phyloP scores from a whole-genome alignment of 805 yeast species.

The Ogataea methylovora region DNA sequence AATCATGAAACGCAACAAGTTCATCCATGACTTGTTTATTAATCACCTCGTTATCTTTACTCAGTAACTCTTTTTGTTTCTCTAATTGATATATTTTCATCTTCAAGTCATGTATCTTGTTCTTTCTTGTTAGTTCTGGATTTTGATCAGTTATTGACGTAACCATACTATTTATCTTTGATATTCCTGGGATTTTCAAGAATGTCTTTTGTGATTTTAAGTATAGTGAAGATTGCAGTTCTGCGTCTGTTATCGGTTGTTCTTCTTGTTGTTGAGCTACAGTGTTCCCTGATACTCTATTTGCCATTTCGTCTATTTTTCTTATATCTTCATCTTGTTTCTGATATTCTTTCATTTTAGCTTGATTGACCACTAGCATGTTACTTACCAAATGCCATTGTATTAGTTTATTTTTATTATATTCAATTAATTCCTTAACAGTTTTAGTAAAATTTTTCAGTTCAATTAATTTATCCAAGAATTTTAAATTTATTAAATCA shows the following conservation, averaged over 20 bases:
- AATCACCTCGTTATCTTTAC: constrained; percentile 17
- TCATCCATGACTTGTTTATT: constrained; percentile 16
- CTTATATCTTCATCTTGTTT: constrained; percentile 23
- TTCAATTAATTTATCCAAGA: constrained; percentile 27
- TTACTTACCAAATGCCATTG: constrained; percentile 23
- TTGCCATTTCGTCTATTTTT: constrained; percentile 23
- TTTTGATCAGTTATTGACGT: constrained; percentile 26
- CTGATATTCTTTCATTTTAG: constrained; percentile 18
- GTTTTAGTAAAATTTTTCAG: constrained; percentile 24
- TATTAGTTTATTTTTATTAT: constrained; percentile 25
- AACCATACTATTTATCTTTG: constrained; percentile 25
- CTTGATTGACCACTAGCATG: constrained; percentile 15
- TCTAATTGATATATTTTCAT: constrained; percentile 23
- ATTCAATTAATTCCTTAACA: constrained; percentile 24
- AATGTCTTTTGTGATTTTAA: constrained; percentile 19
- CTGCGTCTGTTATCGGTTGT: constrained; percentile 24
- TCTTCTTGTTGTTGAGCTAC: constrained; percentile 9
- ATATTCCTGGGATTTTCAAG: constrained; percentile 27
- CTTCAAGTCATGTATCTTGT: constrained; percentile 21
- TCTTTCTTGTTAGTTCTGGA: constrained; percentile 27
- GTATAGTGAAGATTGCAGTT: constrained; percentile 23
- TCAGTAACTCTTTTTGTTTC: constrained; percentile 20
- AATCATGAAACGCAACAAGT: constrained; percentile 20
- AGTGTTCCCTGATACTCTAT: constrained; percentile 14
- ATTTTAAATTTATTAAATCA: constrained; percentile 20